Conservation (phyloP, 495 filamentous ascomycete genomes). For the Penicillium canariense region DNA sequence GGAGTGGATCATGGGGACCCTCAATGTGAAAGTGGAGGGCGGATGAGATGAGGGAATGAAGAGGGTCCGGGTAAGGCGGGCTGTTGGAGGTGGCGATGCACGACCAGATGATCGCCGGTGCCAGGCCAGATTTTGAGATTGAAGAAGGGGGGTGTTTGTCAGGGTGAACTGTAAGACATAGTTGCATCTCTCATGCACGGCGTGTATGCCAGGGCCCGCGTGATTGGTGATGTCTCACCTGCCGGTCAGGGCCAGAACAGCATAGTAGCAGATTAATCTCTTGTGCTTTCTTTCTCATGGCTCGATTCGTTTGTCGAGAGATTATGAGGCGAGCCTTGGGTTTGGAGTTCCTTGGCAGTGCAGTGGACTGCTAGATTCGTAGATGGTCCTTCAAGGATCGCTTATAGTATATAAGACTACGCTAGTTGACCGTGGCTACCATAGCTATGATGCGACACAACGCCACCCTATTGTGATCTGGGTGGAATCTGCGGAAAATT, state of each 20-base stretch:
- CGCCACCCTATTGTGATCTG: slow-evolving; percentile 13
- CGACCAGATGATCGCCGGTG: not conserved
- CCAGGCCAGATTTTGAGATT: not conserved
- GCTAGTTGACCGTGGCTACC: not conserved
- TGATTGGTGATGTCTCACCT: slow-evolving; percentile 16
- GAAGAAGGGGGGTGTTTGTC: not conserved
- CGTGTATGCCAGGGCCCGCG: not conserved
- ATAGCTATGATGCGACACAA: not conserved
- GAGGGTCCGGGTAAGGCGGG: not conserved
- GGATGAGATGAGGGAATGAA: not conserved
- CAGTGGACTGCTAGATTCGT: not conserved
- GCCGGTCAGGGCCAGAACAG: not conserved
- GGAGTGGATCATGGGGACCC: not conserved
- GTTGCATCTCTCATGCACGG: slow-evolving; percentile 23
- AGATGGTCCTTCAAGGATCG: not conserved
- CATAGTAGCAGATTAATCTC: not conserved
- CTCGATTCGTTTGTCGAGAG: not conserved
- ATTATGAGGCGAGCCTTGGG: not conserved
- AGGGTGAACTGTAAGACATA: slow-evolving; percentile 22
- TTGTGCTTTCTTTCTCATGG: not conserved
- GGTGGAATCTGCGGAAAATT: not conserved
- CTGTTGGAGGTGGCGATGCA: not conserved
- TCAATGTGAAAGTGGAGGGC: no score
- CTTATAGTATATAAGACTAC: not conserved
- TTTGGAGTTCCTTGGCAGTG: not conserved